Evolutionary conservation across 176 grass and related monocot genomes (phyloP).

Genomic region (Luzula sylvatica): DNA sequence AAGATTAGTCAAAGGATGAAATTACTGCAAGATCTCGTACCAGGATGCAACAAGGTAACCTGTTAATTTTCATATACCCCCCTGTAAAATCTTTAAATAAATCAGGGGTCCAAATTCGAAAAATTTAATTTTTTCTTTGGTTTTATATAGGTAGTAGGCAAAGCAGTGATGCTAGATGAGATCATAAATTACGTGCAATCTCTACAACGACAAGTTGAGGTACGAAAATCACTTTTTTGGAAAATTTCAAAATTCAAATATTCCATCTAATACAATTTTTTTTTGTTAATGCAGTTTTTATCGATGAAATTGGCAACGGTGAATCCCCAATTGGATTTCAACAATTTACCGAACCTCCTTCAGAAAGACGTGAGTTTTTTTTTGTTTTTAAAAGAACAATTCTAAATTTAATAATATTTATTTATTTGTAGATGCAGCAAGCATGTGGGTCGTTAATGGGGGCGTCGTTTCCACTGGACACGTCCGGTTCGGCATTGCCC

Average conservation of each 20-base stretch:
- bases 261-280: constrained; percentile 19
- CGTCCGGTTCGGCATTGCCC: constrained; percentile 42
- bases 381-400: background rate
- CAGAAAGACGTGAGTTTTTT: constrained; percentile 69
- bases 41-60: constrained; percentile 91
- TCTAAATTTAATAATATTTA: constrained; percentile 5
- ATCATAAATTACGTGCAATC: constrained; percentile 99
- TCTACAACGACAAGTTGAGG: constrained; percentile 98
- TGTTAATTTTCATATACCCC: background rate
- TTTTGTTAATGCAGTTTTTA: constrained; percentile 63
- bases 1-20: constrained; percentile 99
- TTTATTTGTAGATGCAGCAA: constrained; percentile 61
- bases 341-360: constrained; percentile 75
- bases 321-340: constrained; percentile 94
- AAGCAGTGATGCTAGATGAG: constrained; percentile 99
- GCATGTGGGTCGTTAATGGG: constrained; percentile 38
- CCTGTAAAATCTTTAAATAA: background rate
- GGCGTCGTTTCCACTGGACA: constrained; percentile 64
- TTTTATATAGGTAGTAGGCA: constrained; percentile 83
- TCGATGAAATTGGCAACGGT: constrained; percentile 99
- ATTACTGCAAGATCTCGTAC: constrained; percentile 95
- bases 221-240: constrained; percentile 21
- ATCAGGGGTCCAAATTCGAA: constrained; percentile 7
- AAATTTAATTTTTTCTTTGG: constrained; percentile 18
- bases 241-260: constrained; percentile 20